Conservation (phyloP, 2,329 filamentous ascomycete species). For the Nothopassalora personata region DNA sequence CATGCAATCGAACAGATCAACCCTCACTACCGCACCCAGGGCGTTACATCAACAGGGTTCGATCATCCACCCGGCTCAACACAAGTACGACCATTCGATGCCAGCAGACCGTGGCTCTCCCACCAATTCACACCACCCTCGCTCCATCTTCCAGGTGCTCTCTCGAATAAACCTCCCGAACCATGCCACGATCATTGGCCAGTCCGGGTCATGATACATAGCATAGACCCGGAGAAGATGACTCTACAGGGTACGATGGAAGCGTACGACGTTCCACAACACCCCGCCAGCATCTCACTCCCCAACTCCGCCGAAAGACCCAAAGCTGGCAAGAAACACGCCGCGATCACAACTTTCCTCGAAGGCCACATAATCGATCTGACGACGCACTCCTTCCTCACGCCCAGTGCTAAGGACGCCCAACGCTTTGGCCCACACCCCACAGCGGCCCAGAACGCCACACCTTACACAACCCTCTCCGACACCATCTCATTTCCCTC, state of each 20-base stretch:
- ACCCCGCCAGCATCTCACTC: slow-evolving; percentile 29
- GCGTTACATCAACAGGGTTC: slow-evolving; percentile 15
- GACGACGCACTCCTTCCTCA: slow-evolving; percentile 47
- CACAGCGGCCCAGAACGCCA: slow-evolving; percentile 14
- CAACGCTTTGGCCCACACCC: slow-evolving; percentile 12
- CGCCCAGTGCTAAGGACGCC: slow-evolving; percentile 36
- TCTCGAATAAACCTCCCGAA: slow-evolving; percentile 14
- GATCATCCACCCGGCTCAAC: slow-evolving; percentile 29
- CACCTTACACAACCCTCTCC: slow-evolving; percentile 19
- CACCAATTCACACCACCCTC: slow-evolving; percentile 25
- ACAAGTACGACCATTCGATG: slow-evolving; percentile 25
- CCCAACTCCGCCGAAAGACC: slow-evolving; percentile 21
- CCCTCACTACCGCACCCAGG: slow-evolving; percentile 22
- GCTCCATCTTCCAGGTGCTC: not conserved
- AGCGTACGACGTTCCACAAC: slow-evolving; percentile 60
- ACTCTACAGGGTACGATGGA: slow-evolving; percentile 64
- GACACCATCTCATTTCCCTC: slow-evolving; percentile 41
- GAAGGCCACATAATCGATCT: slow-evolving; percentile 66
- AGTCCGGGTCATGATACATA: slow-evolving; percentile 61
- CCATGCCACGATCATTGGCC: slow-evolving; percentile 57
- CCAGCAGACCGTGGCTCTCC: slow-evolving; percentile 37
- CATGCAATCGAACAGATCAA: slow-evolving; percentile 31
- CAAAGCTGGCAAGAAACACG: slow-evolving; percentile 40
- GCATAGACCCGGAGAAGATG: slow-evolving; percentile 56
- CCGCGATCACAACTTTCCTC: slow-evolving; percentile 59